Base-by-base conservation (phyloP, 2,329 filamentous ascomycete species). In the Trichoderma koningii region DNA sequence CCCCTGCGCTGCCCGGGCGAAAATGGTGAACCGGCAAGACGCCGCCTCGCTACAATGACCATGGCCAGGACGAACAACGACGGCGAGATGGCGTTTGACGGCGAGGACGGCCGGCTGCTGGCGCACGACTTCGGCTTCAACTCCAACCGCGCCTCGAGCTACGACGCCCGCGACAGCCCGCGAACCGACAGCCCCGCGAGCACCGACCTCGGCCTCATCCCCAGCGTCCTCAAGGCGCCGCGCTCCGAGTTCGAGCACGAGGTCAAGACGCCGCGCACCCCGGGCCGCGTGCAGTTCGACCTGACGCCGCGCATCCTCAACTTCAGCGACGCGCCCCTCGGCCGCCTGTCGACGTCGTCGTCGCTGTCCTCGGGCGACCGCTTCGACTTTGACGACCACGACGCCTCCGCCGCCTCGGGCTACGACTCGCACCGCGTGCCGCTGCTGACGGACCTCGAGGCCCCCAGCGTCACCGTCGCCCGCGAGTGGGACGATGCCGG, bases 361-460 rank as follows among this genome's bases (percentile, higher is more conserved):
- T 63, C 61, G 41, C 30, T 64, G 4, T 64, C 60, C 15, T 53
- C 55, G 12, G 70, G 69, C 66, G 67, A 61, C n/a, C 71, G 94
- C 64, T 89, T 71, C 80, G 81, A 76, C 65, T 51, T 77, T 53
- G 76, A 78, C 74, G 70, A 76, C 74, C 66, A 81, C 83, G 66
- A 77, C 87, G 19, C 81, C 80, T 66, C 81, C 83, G 66, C 77
- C 87, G 19, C 81, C 80, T 9, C 30, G 30, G 30, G 38, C 88
- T 19, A 81, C 85, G 70, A 71, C 38, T 69, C 71, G 57, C 72
- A 88, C 83, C 70, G 90, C 81, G 66, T 89, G 66, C 92, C 92
- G 63, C 83, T 96, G 60, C 82, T 97, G 68, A 95, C 91, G 7
- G 87, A 88, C 68, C 92, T 96, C 68, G 90, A 95, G 76, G 91